A percentile compares a stretch with the other conserved stretches of the same genome.
phyloP scores from a whole-genome alignment of 148 eudicot species.

The Drosera capensis region DNA sequence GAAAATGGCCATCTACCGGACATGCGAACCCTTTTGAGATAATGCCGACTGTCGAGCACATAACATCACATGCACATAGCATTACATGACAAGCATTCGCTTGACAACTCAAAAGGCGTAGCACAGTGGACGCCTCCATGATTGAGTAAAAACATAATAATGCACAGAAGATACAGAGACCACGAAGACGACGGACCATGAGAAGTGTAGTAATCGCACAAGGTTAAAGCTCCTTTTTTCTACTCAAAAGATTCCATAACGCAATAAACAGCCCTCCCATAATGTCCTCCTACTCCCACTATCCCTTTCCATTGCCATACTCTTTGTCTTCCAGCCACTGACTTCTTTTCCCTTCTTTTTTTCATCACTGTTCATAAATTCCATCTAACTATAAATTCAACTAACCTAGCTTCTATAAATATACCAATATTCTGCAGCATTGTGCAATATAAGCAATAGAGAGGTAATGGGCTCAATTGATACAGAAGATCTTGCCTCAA shows the following conservation, averaged over 20 bases:
- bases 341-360: constrained; percentile 13
- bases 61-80: too few species aligned
- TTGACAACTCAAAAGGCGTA: background rate
- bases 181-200: constrained; percentile 6
- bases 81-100: too few species aligned
- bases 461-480: constrained; percentile 22
- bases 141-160: constrained; percentile 17
- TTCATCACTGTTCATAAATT: constrained; percentile 12
- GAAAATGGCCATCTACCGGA: too few species aligned
- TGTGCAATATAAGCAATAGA: background rate
- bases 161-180: constrained; percentile 12
- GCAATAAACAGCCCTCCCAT: constrained; percentile 5
- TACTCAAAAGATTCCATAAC: constrained; percentile 4
- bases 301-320: constrained; percentile 11
- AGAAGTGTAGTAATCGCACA: constrained; percentile 21
- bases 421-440: constrained; percentile 8
- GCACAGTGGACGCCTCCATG: constrained; percentile 19
- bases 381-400: constrained; percentile 11
- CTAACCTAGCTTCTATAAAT: constrained; percentile 8
- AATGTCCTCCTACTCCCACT: constrained; percentile 33
- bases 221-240: constrained; percentile 16
- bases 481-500: constrained; percentile 40
- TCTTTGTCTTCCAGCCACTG: constrained; percentile 25
- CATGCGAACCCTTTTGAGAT: too few species aligned
- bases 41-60: too few species aligned